A percentile compares a stretch with the other conserved stretches of the same genome.
These are phyloP conservation scores for Datura wrightii DNA, from an alignment of 257 asterid genomes.

Conservation along the genomic window DNA sequence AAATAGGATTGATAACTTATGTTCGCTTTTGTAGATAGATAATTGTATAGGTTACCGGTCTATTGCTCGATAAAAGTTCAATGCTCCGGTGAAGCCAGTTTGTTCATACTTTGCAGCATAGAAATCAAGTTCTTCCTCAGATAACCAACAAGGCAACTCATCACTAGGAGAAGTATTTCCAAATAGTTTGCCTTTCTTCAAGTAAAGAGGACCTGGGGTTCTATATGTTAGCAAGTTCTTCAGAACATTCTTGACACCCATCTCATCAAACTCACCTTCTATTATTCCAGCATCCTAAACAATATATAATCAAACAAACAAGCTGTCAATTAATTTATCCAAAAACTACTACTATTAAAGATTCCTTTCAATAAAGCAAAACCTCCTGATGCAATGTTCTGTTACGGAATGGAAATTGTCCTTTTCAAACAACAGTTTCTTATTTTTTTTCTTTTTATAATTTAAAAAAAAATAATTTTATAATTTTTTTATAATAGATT, in stretches of 20 bases:
- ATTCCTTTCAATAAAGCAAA: not conserved
- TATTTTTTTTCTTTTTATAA: too few species aligned
- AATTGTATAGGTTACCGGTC: constrained; percentile 47
- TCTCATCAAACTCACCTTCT: constrained; percentile 58
- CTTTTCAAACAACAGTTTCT: not conserved
- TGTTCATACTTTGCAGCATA: constrained; percentile 55
- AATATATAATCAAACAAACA: not conserved
- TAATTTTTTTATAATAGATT: too few species aligned
- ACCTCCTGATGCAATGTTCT: too few species aligned
- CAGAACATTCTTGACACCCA: constrained; percentile 55
- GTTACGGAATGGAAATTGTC: not conserved
- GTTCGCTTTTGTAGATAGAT: too few species aligned
- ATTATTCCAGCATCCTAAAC: constrained; percentile 62
- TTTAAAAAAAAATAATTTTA: too few species aligned
- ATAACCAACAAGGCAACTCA: constrained; percentile 60
- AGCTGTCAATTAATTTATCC: not conserved
- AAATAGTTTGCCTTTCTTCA: constrained; percentile 53
- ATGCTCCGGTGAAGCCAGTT: constrained; percentile 68
- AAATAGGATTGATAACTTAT: not conserved
- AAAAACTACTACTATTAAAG: not conserved
- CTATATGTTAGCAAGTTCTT: constrained; percentile 50
- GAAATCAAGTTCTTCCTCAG: constrained; percentile 58
- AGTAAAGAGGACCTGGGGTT: constrained; percentile 54
- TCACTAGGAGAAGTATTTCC: constrained; percentile 24
- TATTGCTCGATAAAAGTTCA: constrained; percentile 70